Base-by-base conservation (phyloP, 2,329 filamentous ascomycete genomes). In the Talaromyces sp. region DNA sequence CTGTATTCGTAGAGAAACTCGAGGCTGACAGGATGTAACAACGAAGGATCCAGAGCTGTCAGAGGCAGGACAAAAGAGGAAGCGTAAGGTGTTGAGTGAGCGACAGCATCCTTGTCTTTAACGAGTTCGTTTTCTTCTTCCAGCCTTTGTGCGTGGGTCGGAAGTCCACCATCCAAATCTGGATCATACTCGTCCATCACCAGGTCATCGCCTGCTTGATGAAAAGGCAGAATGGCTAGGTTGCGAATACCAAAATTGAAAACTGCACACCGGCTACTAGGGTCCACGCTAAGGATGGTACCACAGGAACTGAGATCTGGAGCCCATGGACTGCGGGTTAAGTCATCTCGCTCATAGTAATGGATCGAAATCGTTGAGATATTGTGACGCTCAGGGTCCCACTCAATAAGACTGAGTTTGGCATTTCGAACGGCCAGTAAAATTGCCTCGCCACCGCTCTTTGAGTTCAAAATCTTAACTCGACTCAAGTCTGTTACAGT, bases 1-100 rank as follows among this genome's bases (percentile, higher is more conserved):
- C 94, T 87, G 74, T 99, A 99, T 77, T 97, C 93, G 80, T 97
- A 85, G 60, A 99, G 79, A 72, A 99, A 99, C 50, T 90, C 87
- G 67, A 99, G 84, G 69, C 96, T 90, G 66, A 97, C 86, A 44
- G 93, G 91, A 73, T 96, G 89, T 55, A 93, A 85, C 63, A 99
- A 82, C 58, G 84, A 86, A 57, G 92, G 89, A 72, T 97, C 93
- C 74, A 99, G 82, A 66, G 91, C 86, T 48, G 92, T 91, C 61
- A 97, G 81, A 58, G 91, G 89, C 60, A 99, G 82, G 59, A 97
- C 93, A 78, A 97, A 99, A 52, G 94, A 97, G 30, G 91, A 83
- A 65, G 86, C 84, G 80, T 96, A 96, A 44, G 91, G 89, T 58
- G 89, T 90, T 52, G 77, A 70, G 36, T 75, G 63, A 16, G 48